phyloP scores from a whole-genome alignment of 176 grass and related monocot genomes.

The Dendrocalamus sinicus region DNA sequence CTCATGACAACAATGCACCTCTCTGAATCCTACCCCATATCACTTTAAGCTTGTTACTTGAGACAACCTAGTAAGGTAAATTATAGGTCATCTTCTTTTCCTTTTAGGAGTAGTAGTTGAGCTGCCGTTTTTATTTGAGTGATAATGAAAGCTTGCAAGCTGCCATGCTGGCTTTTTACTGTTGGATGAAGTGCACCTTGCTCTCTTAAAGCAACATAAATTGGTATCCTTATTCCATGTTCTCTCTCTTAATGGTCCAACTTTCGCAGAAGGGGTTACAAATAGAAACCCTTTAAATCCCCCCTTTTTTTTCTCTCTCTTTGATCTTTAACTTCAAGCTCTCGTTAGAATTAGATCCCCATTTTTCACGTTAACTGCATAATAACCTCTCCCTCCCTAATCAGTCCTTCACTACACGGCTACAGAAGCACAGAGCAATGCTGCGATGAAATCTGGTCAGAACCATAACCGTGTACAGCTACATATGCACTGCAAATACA shows the following conservation, averaged over 20 bases:
- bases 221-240: neutral
- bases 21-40: neutral
- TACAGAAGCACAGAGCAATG: neutral
- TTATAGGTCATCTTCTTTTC: neutral
- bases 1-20: neutral
- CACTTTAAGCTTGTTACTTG: neutral
- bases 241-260: neutral
- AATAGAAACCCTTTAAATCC: neutral
- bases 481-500: neutral
- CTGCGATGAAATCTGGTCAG: neutral
- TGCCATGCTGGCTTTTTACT: neutral
- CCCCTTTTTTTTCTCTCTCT: neutral
- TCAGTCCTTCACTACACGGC: neutral
- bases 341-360: too few species aligned
- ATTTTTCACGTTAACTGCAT: neutral
- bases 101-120: constrained; percentile 17
- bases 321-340: neutral
- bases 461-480: neutral
- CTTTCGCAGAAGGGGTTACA: neutral
- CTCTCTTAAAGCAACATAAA: neutral
- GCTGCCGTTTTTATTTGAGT: neutral
- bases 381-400: neutral
- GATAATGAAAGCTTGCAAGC: neutral
- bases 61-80: neutral
- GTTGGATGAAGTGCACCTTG: neutral